These are phyloP conservation scores for Rhodotorula glutinis DNA, from an alignment of 1,284 basidiomycete species.

Conservation along the genomic window DNA sequence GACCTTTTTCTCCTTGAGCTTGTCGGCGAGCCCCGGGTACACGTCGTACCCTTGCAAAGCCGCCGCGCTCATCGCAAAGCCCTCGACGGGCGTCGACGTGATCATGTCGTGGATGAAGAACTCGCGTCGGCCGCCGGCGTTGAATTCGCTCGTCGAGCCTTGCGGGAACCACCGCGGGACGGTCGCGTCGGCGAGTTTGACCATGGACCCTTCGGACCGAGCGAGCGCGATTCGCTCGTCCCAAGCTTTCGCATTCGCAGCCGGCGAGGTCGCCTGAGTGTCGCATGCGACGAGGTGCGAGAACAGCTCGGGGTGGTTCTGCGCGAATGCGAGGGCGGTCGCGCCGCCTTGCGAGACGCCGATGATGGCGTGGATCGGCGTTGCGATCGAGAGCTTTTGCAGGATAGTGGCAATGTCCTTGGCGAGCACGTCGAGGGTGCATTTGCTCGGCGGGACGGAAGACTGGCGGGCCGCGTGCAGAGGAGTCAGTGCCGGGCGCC, in stretches of 20 bases:
- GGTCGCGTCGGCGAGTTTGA: slow-evolving; percentile 48
- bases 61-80: slow-evolving; percentile 49
- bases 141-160: slow-evolving; percentile 39
- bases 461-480: slow-evolving; percentile 33
- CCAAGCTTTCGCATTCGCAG: slow-evolving; percentile 50
- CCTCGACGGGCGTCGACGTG: slow-evolving; percentile 47
- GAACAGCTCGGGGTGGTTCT: slow-evolving; percentile 46
- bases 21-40: slow-evolving; percentile 45
- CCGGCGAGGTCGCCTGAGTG: slow-evolving; percentile 50
- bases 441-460: slow-evolving; percentile 46
- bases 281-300: slow-evolving; percentile 50
- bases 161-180: slow-evolving; percentile 50
- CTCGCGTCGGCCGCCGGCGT: slow-evolving; percentile 38
- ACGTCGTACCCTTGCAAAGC: slow-evolving; percentile 52
- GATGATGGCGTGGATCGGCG: slow-evolving; percentile 48
- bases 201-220: slow-evolving; percentile 43
- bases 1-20: slow-evolving; percentile 44
- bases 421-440: slow-evolving; percentile 49
- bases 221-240: slow-evolving; percentile 51
- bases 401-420: slow-evolving; percentile 50
- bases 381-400: slow-evolving; percentile 45
- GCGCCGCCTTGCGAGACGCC: slow-evolving; percentile 53
- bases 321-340: slow-evolving; percentile 49
- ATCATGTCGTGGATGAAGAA: slow-evolving; percentile 45
- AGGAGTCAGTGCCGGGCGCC: background rate